phyloP scores from a whole-genome alignment of 208 protist species.

The Ichthyophonus hoferi region DNA sequence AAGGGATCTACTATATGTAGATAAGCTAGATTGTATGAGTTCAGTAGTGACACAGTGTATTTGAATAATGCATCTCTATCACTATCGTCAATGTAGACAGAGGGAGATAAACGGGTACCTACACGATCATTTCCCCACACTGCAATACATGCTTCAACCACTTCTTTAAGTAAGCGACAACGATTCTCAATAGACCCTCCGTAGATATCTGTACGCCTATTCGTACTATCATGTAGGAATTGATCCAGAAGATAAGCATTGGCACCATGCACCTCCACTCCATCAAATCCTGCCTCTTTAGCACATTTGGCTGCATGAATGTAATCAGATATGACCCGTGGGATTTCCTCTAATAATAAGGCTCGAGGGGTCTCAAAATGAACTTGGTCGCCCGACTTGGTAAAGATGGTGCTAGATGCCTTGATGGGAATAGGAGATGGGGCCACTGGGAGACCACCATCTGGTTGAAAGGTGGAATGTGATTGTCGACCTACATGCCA shows the following conservation, averaged over 20 bases:
- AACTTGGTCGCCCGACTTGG: too few relatives aligned
- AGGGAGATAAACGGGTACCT: neutral
- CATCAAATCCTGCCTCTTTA: neutral
- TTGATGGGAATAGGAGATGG: too few relatives aligned
- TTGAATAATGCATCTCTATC: neutral
- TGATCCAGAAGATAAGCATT: slow-evolving; percentile 20
- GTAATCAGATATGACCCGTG: neutral
- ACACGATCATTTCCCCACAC: neutral
- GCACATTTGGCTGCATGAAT: neutral
- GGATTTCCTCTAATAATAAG: neutral
- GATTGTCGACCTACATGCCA: slow-evolving; percentile 45
- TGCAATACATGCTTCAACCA: neutral
- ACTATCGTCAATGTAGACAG: too few relatives aligned
- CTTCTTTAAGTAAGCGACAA: slow-evolving; percentile 43
- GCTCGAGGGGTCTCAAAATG: neutral
- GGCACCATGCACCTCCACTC: neutral
- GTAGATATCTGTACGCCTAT: slow-evolving; percentile 76
- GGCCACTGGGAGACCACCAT: neutral
- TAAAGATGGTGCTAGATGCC: too few relatives aligned
- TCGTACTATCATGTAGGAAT: slow-evolving; percentile 68
- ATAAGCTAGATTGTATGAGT: neutral
- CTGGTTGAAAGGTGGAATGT: neutral
- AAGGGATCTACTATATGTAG: too few relatives aligned
- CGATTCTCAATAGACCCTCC: slow-evolving; percentile 75
- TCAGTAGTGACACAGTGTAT: neutral